Evolutionary conservation across 805 yeast genomes (phyloP).

Genomic region (Kluyveromyces lactis): DNA sequence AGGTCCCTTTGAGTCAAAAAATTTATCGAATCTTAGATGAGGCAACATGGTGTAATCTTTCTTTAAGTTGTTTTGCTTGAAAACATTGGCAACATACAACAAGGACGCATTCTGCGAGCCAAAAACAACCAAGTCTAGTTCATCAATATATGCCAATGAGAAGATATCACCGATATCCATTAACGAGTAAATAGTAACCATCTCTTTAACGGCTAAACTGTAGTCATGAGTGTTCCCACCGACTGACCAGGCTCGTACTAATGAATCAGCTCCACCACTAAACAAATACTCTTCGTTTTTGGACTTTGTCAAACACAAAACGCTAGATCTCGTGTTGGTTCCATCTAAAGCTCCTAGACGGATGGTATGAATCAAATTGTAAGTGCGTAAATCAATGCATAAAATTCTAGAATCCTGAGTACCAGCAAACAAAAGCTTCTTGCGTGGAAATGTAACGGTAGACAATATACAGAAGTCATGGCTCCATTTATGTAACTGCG

Average conservation of each 20-base stretch:
- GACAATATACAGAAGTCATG: slow-evolving; percentile 67
- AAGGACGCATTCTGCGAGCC: slow-evolving; percentile 93
- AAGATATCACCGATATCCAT: slow-evolving; percentile 92
- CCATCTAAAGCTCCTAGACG: slow-evolving; percentile 38
- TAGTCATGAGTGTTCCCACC: slow-evolving; percentile 16
- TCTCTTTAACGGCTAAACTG: slow-evolving; percentile 28
- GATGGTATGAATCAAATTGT: slow-evolving; percentile 38
- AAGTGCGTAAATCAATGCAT: slow-evolving; percentile 60
- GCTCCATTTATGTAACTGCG: slow-evolving; percentile 66
- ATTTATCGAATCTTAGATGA: slow-evolving; percentile 65
- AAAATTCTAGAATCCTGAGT: slow-evolving; percentile 78
- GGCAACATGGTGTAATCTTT: slow-evolving; percentile 38
- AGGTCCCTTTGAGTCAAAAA: slow-evolving; percentile 87
- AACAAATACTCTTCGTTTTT: slow-evolving; percentile 51
- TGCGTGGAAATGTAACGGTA: slow-evolving; percentile 50
- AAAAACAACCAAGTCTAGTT: slow-evolving; percentile 54
- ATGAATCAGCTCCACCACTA: slow-evolving; percentile 85
- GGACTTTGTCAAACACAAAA: slow-evolving; percentile 56
- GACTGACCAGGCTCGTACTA: slow-evolving; percentile 79
- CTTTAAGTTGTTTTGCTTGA: slow-evolving; percentile 14
- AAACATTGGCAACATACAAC: slow-evolving; percentile 50
- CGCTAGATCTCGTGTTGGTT: slow-evolving; percentile 32
- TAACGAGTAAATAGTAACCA: slow-evolving; percentile 73
- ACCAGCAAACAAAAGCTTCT: slow-evolving; percentile 69
- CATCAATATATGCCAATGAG: slow-evolving; percentile 62